Conservation (phyloP, 257 asterid species). For the Solanum virginianum region DNA sequence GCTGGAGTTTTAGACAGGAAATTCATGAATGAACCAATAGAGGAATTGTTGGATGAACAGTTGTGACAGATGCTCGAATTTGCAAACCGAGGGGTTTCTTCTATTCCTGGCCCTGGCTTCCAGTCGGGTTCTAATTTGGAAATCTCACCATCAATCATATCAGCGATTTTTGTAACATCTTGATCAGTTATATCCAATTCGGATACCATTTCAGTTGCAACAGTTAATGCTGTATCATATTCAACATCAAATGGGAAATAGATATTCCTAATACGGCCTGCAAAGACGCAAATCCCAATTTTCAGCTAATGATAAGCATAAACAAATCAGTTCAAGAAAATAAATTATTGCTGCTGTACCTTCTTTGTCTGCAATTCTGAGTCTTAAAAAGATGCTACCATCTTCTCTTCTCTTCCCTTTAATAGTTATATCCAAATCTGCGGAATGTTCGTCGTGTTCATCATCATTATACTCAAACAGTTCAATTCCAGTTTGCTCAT, state of each 20-base stretch:
- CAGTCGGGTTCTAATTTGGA: slow-evolving; percentile 36
- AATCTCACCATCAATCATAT: slow-evolving; percentile 44
- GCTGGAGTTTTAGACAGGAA: slow-evolving; percentile 14
- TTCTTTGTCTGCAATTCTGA: slow-evolving; percentile 43
- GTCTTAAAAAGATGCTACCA: slow-evolving; percentile 33
- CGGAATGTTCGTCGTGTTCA: slow-evolving; percentile 12
- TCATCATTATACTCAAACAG: slow-evolving; percentile 23
- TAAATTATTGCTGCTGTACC: slow-evolving; percentile 7
- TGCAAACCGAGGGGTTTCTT: slow-evolving; percentile 18
- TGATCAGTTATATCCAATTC: slow-evolving; percentile 42
- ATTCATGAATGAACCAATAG: slow-evolving; percentile 26
- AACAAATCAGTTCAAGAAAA: background rate
- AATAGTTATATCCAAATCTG: slow-evolving; percentile 25
- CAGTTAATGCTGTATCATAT: slow-evolving; percentile 31
- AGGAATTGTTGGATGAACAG: slow-evolving; percentile 31
- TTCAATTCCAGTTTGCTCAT: slow-evolving; percentile 31
- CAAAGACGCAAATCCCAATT: background rate
- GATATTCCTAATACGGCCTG: slow-evolving; percentile 40
- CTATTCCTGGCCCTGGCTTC: slow-evolving; percentile 30
- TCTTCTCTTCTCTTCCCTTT: slow-evolving; percentile 43
- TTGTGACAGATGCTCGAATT: slow-evolving; percentile 17
- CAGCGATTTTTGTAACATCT: slow-evolving; percentile 35
- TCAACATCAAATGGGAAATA: slow-evolving; percentile 38
- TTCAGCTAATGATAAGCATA: background rate
- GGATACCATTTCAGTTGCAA: slow-evolving; percentile 46